A percentile compares a stretch with the other conserved stretches of the same genome.
These are phyloP conservation scores for Leptomonas pyrrhocoris DNA, from an alignment of 208 protist species.

Conservation along the genomic window DNA sequence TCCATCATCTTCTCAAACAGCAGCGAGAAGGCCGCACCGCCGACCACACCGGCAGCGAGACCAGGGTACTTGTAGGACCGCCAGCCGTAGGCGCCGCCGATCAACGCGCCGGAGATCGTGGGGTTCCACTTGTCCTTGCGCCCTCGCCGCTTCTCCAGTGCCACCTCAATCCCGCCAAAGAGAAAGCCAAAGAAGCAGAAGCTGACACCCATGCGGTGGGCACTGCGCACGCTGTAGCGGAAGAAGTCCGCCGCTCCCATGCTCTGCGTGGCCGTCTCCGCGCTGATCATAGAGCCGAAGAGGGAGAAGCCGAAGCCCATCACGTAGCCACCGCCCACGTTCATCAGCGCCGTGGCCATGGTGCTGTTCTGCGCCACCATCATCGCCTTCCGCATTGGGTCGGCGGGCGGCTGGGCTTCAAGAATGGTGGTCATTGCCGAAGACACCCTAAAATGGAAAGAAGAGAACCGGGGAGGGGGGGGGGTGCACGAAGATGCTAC, in stretches of 20 bases:
- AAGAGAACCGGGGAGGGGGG: neutral
- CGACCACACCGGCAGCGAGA: constrained; percentile 61
- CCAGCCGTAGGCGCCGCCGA: constrained; percentile 86
- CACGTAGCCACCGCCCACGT: constrained; percentile 81
- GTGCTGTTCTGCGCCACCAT: constrained; percentile 66
- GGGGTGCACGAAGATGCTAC: no score
- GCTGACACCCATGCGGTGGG: constrained; percentile 59
- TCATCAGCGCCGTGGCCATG: constrained; percentile 58
- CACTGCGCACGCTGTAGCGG: constrained; percentile 69
- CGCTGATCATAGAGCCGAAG: constrained; percentile 88
- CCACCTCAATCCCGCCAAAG: constrained; percentile 89
- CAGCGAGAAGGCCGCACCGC: constrained; percentile 74
- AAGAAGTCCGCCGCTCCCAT: constrained; percentile 92
- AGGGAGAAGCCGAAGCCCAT: constrained; percentile 90
- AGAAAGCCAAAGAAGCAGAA: constrained; percentile 91
- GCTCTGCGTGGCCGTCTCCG: constrained; percentile 82
- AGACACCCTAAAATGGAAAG: neutral
- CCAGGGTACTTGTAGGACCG: constrained; percentile 81
- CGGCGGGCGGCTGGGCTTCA: constrained; percentile 57
- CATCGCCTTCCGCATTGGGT: constrained; percentile 72
- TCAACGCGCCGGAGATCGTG: constrained; percentile 65
- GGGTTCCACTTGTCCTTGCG: constrained; percentile 89
- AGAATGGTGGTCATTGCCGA: constrained; percentile 60
- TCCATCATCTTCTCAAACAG: constrained; percentile 85
- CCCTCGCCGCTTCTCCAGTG: constrained; percentile 91